Conservation (phyloP, 1,284 basidiomycete genomes). For the Papiliotrema nemorosa region DNA sequence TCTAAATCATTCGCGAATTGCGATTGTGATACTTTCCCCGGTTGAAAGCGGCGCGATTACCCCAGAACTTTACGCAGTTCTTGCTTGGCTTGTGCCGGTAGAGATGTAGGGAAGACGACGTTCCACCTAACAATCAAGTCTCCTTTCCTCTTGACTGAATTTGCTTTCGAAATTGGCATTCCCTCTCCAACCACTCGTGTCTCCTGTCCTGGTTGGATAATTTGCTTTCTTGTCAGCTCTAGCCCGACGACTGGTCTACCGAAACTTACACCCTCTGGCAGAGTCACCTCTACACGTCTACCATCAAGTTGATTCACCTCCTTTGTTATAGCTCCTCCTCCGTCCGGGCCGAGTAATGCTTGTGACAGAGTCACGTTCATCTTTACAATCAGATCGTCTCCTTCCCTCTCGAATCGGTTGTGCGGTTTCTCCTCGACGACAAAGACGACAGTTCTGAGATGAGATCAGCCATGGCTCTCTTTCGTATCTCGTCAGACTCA, state of each 20-base stretch:
- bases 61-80: constrained; percentile 66
- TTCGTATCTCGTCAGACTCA: constrained; percentile 36
- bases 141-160: constrained; percentile 68
- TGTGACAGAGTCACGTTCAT: constrained; percentile 74
- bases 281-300: constrained; percentile 63
- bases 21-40: too few relatives aligned
- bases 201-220: constrained; percentile 75
- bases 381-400: constrained; percentile 68
- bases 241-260: background rate
- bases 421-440: constrained; percentile 89
- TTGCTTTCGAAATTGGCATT: constrained; percentile 84
- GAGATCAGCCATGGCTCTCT: background rate
- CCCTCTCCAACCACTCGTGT: constrained; percentile 71
- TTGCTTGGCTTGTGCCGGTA: constrained; percentile 73
- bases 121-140: constrained; percentile 81
- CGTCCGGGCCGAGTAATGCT: constrained; percentile 60
- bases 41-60: too few relatives aligned
- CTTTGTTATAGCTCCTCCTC: constrained; percentile 51
- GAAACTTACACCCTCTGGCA: constrained; percentile 56
- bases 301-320: constrained; percentile 71
- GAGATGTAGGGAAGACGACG: constrained; percentile 71
- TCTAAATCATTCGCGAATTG: too few relatives aligned
- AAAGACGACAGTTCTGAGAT: constrained; percentile 62
- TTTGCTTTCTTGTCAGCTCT: constrained; percentile 45
- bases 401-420: constrained; percentile 66